A percentile compares a stretch with the other conserved stretches of the same genome.
phyloP scores from a whole-genome alignment of 805 yeast species.

The Starmerella geochares region DNA sequence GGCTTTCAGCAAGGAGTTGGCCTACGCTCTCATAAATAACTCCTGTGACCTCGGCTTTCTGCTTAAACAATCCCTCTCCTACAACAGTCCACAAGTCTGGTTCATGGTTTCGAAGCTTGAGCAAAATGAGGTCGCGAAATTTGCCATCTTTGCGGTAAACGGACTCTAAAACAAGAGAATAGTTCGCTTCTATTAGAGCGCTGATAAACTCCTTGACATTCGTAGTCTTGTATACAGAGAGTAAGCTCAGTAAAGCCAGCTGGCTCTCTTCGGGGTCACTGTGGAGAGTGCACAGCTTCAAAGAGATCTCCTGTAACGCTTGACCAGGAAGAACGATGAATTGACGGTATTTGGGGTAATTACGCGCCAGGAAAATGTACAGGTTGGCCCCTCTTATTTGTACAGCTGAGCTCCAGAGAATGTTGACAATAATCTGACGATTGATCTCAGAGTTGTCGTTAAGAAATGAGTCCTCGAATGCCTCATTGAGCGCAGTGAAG shows the following conservation, averaged over 20 bases:
- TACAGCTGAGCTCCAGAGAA: constrained; percentile 39
- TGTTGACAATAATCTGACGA: constrained; percentile 70
- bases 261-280: constrained; percentile 42
- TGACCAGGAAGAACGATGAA: constrained; percentile 60
- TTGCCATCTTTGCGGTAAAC: constrained; percentile 36
- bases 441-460: constrained; percentile 47
- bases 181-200: constrained; percentile 45
- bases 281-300: constrained; percentile 18
- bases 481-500: constrained; percentile 63
- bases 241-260: constrained; percentile 59
- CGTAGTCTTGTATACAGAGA: constrained; percentile 56
- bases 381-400: constrained; percentile 35
- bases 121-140: constrained; percentile 12
- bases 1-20: constrained; percentile 8
- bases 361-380: constrained; percentile 66
- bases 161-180: constrained; percentile 47
- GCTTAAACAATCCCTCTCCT: not conserved
- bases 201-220: constrained; percentile 42
- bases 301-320: constrained; percentile 6
- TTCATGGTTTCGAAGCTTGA: constrained; percentile 10
- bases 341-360: constrained; percentile 76
- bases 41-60: not conserved
- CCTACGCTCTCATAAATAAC: constrained; percentile 5
- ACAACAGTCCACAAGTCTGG: constrained; percentile 11
- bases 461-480: constrained; percentile 67